phyloP scores from a whole-genome alignment of 2,329 filamentous ascomycete genomes.

The Talaromyces sp. region DNA sequence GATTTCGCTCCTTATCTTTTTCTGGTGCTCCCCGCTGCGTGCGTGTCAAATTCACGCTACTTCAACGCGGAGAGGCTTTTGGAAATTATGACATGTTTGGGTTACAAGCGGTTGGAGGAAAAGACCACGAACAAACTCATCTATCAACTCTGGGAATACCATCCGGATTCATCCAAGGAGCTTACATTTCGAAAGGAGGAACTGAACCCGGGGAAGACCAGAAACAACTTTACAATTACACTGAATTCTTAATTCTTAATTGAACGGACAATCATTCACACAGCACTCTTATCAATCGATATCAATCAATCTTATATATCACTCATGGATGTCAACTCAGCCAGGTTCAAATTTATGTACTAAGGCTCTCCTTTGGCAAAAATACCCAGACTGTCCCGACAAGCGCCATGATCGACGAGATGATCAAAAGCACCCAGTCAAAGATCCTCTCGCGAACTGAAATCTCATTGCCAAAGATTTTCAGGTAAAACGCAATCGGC shows the following conservation, averaged over 20 bases:
- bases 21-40: slow-evolving; percentile 82
- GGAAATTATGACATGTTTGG: slow-evolving; percentile 70
- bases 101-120: slow-evolving; percentile 60
- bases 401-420: slow-evolving; percentile 65
- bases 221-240: slow-evolving; percentile 89
- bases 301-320: background rate
- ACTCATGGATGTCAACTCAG: background rate
- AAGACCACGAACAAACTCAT: slow-evolving; percentile 80
- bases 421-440: slow-evolving; percentile 63
- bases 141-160: slow-evolving; percentile 77
- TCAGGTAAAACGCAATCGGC: slow-evolving; percentile 82
- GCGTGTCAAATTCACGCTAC: slow-evolving; percentile 86
- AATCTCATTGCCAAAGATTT: slow-evolving; percentile 76
- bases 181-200: slow-evolving; percentile 64
- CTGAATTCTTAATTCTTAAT: slow-evolving; percentile 34
- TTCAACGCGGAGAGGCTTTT: slow-evolving; percentile 65
- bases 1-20: slow-evolving; percentile 59
- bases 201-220: slow-evolving; percentile 64
- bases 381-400: slow-evolving; percentile 85
- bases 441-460: slow-evolving; percentile 56
- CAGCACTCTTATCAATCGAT: background rate
- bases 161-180: slow-evolving; percentile 19
- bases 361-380: slow-evolving; percentile 72
- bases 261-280: background rate
- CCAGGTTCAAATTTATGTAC: slow-evolving; percentile 15